Base-by-base conservation (phyloP, 1,139 yeast species). In the Pichia cactophila region DNA sequence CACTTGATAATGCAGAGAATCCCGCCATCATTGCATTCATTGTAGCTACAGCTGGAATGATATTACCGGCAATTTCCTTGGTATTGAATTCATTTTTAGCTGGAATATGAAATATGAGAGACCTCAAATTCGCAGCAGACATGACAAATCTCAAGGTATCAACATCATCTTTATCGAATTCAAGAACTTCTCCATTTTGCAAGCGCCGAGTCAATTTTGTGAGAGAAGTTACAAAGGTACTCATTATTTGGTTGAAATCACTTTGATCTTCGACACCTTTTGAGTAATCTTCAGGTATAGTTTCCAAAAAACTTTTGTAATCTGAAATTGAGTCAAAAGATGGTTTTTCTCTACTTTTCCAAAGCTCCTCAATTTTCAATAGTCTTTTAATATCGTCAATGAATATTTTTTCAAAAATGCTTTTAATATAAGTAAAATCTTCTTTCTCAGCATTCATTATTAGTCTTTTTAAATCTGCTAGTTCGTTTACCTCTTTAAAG, bases 1-100 rank as follows among this genome's bases (percentile, higher is more conserved):
- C 68, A 0, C 90, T 84, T 48, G 81, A 83, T 50, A 90, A 64
- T 14, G 89, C 82, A 28, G 95, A 84, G 54, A 89, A 77, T 0
- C 98, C 98, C 0, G 97, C 90, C 55, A 92, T 83, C 23, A 92
- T 83, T 1, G 98, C 97, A 65, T 94, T 94, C 11, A 97, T 92
- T 1, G 98, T 92, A 12, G 98, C 98, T 58, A 94, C 90, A 0
- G 98, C 98, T 0, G 99, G 98, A 46, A 94, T 92, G 60, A 94
- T 94, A 64, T 92, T 92, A 10, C 99, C 99, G 0, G 98, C 98
- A 58, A 90, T 89, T 63, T 94, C 81, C 65, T 94, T 94, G 56
- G 86, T 80, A 55, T 88, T 96, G 61, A 94, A 94, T 57, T 87
- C 85, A 16, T 95, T 74, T 63, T 86, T 84, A 50, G 73, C 61